Evolutionary conservation across 23 red algal species (phyloP).

Genomic region (Gracilaria domingensis): DNA sequence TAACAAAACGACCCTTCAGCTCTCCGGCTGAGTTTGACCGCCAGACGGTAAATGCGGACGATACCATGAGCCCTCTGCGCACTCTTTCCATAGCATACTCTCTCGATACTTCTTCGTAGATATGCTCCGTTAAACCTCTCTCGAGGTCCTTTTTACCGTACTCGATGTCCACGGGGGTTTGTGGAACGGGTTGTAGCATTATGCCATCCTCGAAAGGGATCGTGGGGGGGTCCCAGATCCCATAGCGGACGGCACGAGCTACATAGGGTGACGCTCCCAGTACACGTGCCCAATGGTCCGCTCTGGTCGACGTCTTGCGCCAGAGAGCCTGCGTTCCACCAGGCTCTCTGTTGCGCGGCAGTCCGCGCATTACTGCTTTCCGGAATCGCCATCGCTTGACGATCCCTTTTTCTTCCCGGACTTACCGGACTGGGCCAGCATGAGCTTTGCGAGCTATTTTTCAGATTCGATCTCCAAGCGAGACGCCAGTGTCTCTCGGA

Average conservation of each 20-base stretch:
- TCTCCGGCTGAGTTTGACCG: neutral
- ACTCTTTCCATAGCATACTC: neutral
- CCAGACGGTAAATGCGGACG: conserved; percentile 30
- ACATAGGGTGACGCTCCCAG: neutral
- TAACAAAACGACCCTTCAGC: neutral
- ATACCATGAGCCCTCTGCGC: neutral
- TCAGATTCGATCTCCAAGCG: neutral
- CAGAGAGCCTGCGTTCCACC: neutral
- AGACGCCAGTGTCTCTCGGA: neutral
- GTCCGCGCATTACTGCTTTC: neutral
- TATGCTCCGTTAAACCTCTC: neutral
- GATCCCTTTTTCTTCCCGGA: neutral
- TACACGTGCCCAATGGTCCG: neutral
- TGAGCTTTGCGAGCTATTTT: neutral
- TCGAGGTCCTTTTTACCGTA: neutral
- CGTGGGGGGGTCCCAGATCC: neutral
- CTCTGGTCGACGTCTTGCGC: neutral
- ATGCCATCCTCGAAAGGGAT: neutral
- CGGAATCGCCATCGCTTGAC: no score
- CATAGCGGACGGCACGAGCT: neutral
- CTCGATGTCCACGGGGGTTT: neutral
- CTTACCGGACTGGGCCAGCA: neutral
- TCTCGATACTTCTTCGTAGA: neutral
- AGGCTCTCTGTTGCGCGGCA: neutral
- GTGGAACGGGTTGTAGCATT: neutral